phyloP scores from a whole-genome alignment of 164 flowering plant species.

The Nelumbo lutea region DNA sequence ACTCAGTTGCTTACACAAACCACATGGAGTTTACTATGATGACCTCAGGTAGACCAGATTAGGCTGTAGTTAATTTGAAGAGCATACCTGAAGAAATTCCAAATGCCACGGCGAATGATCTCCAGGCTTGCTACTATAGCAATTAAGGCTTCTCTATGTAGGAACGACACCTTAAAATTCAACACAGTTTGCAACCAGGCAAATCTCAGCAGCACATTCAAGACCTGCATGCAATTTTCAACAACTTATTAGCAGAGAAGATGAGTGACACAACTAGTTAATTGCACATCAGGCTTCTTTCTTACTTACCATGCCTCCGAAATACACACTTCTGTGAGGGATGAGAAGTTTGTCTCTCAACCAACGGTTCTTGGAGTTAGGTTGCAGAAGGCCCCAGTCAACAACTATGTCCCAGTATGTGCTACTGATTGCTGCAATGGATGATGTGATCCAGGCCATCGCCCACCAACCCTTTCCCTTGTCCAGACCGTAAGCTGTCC shows the following conservation, averaged over 20 bases:
- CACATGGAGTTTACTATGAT: no score
- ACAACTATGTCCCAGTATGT: constrained; percentile 51
- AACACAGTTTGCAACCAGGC: constrained; percentile 69
- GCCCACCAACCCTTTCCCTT: constrained; percentile 38
- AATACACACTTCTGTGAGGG: constrained; percentile 51
- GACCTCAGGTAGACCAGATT: no score
- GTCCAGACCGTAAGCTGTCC: constrained; percentile 43
- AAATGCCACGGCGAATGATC: constrained; percentile 73
- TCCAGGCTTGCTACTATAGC: constrained; percentile 54
- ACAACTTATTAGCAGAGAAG: no score
- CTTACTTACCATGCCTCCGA: constrained; percentile 48
- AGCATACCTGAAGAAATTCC: constrained; percentile 77
- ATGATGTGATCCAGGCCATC: constrained; percentile 50
- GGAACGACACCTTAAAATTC: constrained; percentile 26
- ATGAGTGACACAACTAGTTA: no score
- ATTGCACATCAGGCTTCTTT: neutral
- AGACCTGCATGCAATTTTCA: constrained; percentile 25
- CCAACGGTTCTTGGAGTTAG: constrained; percentile 44
- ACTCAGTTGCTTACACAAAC: no score
- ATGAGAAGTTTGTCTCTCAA: constrained; percentile 61
- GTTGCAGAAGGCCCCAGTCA: constrained; percentile 53
- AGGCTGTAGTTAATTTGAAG: no score
- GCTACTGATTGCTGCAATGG: constrained; percentile 37
- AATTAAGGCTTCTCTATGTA: constrained; percentile 34
- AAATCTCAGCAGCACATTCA: constrained; percentile 56